phyloP scores from a whole-genome alignment of 352 stramenopile species.

The Halophytophthora polymorphica region DNA sequence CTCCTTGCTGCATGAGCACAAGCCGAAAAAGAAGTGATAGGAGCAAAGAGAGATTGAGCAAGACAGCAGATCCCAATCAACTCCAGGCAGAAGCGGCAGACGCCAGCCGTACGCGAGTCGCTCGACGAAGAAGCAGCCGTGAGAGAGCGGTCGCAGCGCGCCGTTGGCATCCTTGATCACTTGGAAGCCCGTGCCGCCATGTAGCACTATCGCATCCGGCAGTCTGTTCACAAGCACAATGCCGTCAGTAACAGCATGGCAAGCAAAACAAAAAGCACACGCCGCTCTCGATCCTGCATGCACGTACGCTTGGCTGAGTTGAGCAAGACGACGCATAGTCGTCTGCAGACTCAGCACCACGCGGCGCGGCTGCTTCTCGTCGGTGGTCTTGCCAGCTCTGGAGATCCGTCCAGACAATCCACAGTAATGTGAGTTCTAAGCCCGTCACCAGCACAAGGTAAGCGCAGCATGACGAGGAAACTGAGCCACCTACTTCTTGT shows the following conservation, averaged over 20 bases:
- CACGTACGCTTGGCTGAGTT: slow-evolving; percentile 53
- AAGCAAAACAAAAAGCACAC: neutral
- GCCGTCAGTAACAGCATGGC: neutral
- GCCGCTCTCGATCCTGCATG: neutral
- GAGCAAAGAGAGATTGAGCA: neutral
- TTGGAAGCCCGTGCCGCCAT: slow-evolving; percentile 75
- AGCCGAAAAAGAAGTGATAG: slow-evolving; percentile 6
- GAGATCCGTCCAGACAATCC: neutral
- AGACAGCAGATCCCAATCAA: too few species aligned
- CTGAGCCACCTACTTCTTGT: slow-evolving; percentile 31
- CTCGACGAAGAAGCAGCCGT: slow-evolving; percentile 79
- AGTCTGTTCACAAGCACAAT: slow-evolving; percentile 29
- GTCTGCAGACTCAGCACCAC: slow-evolving; percentile 67
- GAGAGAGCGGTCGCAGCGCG: slow-evolving; percentile 50
- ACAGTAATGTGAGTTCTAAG: neutral
- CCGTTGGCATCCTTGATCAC: slow-evolving; percentile 44
- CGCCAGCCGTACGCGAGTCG: slow-evolving; percentile 54
- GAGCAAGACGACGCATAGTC: slow-evolving; percentile 47
- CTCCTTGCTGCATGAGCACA: slow-evolving; percentile 42
- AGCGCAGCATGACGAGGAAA: neutral
- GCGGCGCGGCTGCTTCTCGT: slow-evolving; percentile 34
- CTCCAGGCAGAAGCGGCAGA: neutral
- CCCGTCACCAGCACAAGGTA: neutral
- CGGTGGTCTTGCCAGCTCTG: slow-evolving; percentile 17
- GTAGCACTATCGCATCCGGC: slow-evolving; percentile 56